These are phyloP conservation scores for Elongisporangium senticosum DNA, from an alignment of 352 stramenopile species.

Conservation along the genomic window DNA sequence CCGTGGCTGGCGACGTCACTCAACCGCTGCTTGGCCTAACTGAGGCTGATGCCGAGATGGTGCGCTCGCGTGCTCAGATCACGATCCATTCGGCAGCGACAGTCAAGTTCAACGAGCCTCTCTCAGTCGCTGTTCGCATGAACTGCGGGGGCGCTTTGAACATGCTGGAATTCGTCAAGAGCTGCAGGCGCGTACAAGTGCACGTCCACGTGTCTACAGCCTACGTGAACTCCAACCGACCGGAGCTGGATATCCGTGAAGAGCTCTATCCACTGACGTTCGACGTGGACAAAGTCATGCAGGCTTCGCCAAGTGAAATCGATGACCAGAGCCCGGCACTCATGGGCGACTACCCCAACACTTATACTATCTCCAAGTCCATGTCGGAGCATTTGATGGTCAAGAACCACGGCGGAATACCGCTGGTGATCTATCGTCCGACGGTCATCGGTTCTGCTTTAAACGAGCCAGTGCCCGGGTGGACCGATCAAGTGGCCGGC, in stretches of 20 bases:
- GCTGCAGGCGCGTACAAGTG: slow-evolving; percentile 37
- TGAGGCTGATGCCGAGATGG: slow-evolving; percentile 26
- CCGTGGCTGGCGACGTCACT: slow-evolving; percentile 69
- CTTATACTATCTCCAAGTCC: slow-evolving; percentile 85
- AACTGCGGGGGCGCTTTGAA: slow-evolving; percentile 73
- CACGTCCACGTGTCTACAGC: slow-evolving; percentile 82
- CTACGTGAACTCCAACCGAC: slow-evolving; percentile 85
- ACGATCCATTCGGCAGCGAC: slow-evolving; percentile 83
- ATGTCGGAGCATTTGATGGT: slow-evolving; percentile 79
- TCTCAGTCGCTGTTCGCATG: slow-evolving; percentile 82
- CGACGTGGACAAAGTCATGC: slow-evolving; percentile 58
- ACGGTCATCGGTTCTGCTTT: slow-evolving; percentile 82
- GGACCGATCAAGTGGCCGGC: slow-evolving; percentile 74
- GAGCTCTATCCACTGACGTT: slow-evolving; percentile 83
- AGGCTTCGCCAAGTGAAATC: slow-evolving; percentile 44
- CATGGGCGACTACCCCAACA: slow-evolving; percentile 86
- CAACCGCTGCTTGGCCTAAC: slow-evolving; percentile 49
- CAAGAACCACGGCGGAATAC: slow-evolving; percentile 35
- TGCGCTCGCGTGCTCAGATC: slow-evolving; percentile 49
- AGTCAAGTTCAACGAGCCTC: slow-evolving; percentile 80
- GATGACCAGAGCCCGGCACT: slow-evolving; percentile 65
- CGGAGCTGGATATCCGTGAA: slow-evolving; percentile 45
- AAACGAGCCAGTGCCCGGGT: slow-evolving; percentile 81
- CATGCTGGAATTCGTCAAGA: slow-evolving; percentile 53
- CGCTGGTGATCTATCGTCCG: slow-evolving; percentile 75